Percentiles rank a stretch among this genome's conserved stretches.
These are phyloP conservation scores for Filobasidium floriforme DNA, from an alignment of 768 basidiomycete species.

Conservation along the genomic window DNA sequence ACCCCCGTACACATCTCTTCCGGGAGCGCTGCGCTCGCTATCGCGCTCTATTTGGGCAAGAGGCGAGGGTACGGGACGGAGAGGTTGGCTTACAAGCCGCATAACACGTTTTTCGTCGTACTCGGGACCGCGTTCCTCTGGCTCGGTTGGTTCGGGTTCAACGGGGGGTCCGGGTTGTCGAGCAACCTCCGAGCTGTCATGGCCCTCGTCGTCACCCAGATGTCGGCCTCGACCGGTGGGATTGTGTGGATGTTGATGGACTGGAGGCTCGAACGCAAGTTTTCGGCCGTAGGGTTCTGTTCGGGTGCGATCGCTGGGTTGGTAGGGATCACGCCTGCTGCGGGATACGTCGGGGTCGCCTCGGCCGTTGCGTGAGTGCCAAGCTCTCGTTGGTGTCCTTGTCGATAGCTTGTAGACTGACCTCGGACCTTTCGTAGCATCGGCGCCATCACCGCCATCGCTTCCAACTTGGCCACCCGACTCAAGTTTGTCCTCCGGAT, in stretches of 20 bases:
- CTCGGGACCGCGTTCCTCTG: slow-evolving; percentile 78
- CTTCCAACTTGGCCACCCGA: slow-evolving; percentile 79
- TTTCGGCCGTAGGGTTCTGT: slow-evolving; percentile 86
- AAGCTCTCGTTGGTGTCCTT: no score
- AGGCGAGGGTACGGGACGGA: slow-evolving; percentile 54
- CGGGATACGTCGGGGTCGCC: slow-evolving; percentile 72
- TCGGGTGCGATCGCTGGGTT: slow-evolving; percentile 68
- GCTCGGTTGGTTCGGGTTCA: slow-evolving; percentile 82
- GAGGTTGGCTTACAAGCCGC: slow-evolving; percentile 61
- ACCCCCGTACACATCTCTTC: slow-evolving; percentile 35
- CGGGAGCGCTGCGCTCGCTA: slow-evolving; percentile 76
- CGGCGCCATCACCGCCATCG: slow-evolving; percentile 62
- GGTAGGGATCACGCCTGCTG: slow-evolving; percentile 83
- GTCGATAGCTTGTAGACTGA: slow-evolving; percentile 3
- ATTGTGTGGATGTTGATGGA: slow-evolving; percentile 71
- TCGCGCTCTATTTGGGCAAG: slow-evolving; percentile 76
- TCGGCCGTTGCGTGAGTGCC: slow-evolving; percentile 43
- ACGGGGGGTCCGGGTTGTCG: slow-evolving; percentile 79
- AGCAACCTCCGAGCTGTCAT: slow-evolving; percentile 62
- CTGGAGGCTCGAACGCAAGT: slow-evolving; percentile 70
- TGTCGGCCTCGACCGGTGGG: slow-evolving; percentile 68
- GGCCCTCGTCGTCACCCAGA: slow-evolving; percentile 82
- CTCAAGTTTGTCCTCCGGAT: slow-evolving; percentile 58
- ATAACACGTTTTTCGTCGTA: slow-evolving; percentile 74
- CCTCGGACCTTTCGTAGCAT: slow-evolving; percentile 43